A percentile compares a stretch with the other conserved stretches of the same genome.
These are phyloP conservation scores for Fusarium sp. DNA, from an alignment of 2,329 filamentous ascomycete genomes.

Conservation along the genomic window DNA sequence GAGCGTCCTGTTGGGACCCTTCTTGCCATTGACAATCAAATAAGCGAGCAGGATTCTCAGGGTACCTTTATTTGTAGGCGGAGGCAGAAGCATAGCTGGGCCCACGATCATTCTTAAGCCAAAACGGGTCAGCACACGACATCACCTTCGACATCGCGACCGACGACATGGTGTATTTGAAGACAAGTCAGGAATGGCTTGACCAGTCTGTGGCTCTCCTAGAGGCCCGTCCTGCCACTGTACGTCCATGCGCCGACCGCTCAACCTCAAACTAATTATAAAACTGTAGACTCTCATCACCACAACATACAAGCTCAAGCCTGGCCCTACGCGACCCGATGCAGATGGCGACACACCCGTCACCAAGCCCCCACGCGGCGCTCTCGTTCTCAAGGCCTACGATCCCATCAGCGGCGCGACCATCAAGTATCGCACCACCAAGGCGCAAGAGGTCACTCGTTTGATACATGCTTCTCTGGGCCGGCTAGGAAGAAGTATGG, in stretches of 20 bases:
- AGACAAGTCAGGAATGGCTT: conserved; percentile 89
- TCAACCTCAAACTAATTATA: conserved; percentile 7
- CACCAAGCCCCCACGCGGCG: conserved; percentile 67
- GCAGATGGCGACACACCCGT: conserved; percentile 42
- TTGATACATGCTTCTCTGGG: conserved; percentile 78
- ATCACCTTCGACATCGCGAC: background rate
- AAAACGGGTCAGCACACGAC: conserved; percentile 9
- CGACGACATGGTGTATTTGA: conserved; percentile 74
- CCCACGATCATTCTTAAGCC: background rate
- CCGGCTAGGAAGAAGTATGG: conserved; percentile 75
- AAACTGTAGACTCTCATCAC: conserved; percentile 82
- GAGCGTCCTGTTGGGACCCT: background rate
- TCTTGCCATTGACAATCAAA: background rate
- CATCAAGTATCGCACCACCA: conserved; percentile 91
- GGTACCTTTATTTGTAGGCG: background rate
- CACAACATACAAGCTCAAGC: conserved; percentile 84
- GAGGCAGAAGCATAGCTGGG: background rate
- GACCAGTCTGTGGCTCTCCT: conserved; percentile 86
- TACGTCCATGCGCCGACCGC: conserved; percentile 54
- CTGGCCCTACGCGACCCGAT: conserved; percentile 43
- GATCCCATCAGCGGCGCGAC: conserved; percentile 83
- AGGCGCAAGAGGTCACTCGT: conserved; percentile 87
- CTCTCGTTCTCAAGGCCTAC: conserved; percentile 87
- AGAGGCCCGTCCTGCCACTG: conserved; percentile 84
- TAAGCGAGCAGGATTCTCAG: background rate